phyloP scores from a whole-genome alignment of 768 basidiomycete species.

The Scleroderma bovista region DNA sequence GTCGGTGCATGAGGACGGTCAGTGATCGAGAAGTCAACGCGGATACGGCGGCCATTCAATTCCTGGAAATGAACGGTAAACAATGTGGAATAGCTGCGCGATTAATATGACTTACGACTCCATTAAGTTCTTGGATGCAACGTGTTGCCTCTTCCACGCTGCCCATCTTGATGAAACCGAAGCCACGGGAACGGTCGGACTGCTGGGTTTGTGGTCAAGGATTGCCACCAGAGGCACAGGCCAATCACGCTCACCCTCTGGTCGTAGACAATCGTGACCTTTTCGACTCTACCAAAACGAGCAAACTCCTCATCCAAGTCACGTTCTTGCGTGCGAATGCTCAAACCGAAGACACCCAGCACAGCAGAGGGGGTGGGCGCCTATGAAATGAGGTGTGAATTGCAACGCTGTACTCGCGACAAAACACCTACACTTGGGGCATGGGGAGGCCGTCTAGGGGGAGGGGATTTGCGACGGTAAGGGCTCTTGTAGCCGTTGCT shows the following conservation, averaged over 20 bases:
- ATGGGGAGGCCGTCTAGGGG: constrained; percentile 60
- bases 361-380: constrained; percentile 85
- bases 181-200: constrained; percentile 96
- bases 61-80: constrained; percentile 44
- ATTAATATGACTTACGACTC: constrained; percentile 55
- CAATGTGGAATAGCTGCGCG: neutral
- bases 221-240: constrained; percentile 1
- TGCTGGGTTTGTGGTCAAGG: constrained; percentile 27
- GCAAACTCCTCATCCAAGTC: constrained; percentile 94
- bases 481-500: constrained; percentile 56
- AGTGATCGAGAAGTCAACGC: constrained; percentile 96
- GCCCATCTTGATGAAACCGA: constrained; percentile 95
- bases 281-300: constrained; percentile 85
- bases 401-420: constrained; percentile 10
- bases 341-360: constrained; percentile 96
- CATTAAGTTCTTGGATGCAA: constrained; percentile 89
- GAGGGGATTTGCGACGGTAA: constrained; percentile 51
- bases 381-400: constrained; percentile 49
- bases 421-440: constrained; percentile 62
- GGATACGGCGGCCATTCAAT: constrained; percentile 91
- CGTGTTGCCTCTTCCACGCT: constrained; percentile 81
- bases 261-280: constrained; percentile 95
- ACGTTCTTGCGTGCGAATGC: constrained; percentile 88
- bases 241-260: constrained; percentile 65
- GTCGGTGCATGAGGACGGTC: constrained; percentile 92